Conservation (phyloP, 768 basidiomycete species). For the Kwoniella bestiolae region DNA sequence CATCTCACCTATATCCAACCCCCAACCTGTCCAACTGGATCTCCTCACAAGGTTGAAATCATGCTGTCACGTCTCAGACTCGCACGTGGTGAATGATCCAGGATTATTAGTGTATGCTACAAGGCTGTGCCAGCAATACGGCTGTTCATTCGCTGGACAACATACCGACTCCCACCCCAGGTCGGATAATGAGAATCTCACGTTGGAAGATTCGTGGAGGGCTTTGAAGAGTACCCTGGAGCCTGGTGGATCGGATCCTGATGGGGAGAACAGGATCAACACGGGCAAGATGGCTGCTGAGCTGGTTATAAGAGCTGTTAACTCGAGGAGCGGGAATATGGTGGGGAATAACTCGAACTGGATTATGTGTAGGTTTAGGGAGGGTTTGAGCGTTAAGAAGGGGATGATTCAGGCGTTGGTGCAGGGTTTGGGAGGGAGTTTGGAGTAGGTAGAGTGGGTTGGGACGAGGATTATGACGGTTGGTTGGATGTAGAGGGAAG, state of each 20-base stretch:
- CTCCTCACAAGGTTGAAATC: conserved; percentile 52
- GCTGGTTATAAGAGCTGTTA: conserved; percentile 49
- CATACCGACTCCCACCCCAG: conserved; percentile 34
- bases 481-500: too few species aligned
- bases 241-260: conserved; percentile 46
- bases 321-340: conserved; percentile 13
- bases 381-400: conserved; percentile 51
- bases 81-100: conserved; percentile 54
- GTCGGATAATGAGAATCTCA: conserved; percentile 40
- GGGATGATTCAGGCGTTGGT: conserved; percentile 44
- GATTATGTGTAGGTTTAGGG: conserved; percentile 50
- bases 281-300: conserved; percentile 56
- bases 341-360: conserved; percentile 28
- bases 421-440: conserved; percentile 48
- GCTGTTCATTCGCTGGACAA: conserved; percentile 41
- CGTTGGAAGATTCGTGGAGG: conserved; percentile 51
- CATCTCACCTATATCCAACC: conserved; percentile 19
- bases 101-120: conserved; percentile 55
- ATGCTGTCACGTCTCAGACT: conserved; percentile 55
- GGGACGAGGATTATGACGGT: too few species aligned
- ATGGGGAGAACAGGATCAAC: conserved; percentile 55
- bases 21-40: conserved; percentile 39
- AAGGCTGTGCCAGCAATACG: conserved; percentile 52
- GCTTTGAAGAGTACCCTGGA: conserved; percentile 46
- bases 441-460: conserved; percentile 30